Evolutionary conservation across 768 basidiomycete genomes (phyloP).

Genomic region (Termitomyces sp.): DNA sequence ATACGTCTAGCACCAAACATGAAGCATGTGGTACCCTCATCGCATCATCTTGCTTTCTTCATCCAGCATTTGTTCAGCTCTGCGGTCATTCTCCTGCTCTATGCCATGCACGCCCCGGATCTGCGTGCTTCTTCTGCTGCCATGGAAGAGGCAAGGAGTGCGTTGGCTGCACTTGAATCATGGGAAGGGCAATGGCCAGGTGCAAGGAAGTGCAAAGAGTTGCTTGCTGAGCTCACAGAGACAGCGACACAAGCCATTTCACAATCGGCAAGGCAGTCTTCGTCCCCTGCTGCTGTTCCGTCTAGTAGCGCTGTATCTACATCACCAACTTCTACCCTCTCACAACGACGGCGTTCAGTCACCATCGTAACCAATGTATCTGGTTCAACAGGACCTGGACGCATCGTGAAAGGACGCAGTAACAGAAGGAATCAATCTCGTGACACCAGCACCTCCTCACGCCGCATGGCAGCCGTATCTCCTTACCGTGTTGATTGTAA

Average conservation of each 20-base stretch:
- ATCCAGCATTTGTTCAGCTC: conserved; percentile 89
- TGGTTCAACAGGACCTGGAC: conserved; percentile 28
- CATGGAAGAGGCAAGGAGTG: conserved; percentile 78
- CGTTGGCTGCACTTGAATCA: conserved; percentile 62
- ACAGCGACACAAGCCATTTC: conserved; percentile 67
- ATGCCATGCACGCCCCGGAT: conserved; percentile 80
- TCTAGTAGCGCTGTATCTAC: conserved; percentile 10
- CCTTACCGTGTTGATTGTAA: conserved; percentile 64
- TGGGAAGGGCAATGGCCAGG: conserved; percentile 90
- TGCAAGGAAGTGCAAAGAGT: conserved; percentile 80
- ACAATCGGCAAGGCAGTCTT: conserved; percentile 21
- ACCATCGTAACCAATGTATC: conserved; percentile 40
- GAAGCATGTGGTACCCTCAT: conserved; percentile 77
- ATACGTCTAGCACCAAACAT: conserved; percentile 82
- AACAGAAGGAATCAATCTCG: conserved; percentile 54
- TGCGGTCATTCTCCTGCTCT: conserved; percentile 78
- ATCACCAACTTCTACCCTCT: conserved; percentile 22
- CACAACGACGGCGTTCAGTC: conserved; percentile 51
- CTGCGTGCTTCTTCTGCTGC: conserved; percentile 58
- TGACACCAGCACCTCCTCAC: conserved; percentile 43
- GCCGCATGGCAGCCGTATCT: conserved; percentile 53
- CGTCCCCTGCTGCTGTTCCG: conserved; percentile 3
- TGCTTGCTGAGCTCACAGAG: conserved; percentile 62
- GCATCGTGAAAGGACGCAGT: conserved; percentile 44
- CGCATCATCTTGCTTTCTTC: conserved; percentile 85